Conservation (phyloP, 2,329 filamentous ascomycete genomes). For the Ceratocystiopsis sp. region DNA sequence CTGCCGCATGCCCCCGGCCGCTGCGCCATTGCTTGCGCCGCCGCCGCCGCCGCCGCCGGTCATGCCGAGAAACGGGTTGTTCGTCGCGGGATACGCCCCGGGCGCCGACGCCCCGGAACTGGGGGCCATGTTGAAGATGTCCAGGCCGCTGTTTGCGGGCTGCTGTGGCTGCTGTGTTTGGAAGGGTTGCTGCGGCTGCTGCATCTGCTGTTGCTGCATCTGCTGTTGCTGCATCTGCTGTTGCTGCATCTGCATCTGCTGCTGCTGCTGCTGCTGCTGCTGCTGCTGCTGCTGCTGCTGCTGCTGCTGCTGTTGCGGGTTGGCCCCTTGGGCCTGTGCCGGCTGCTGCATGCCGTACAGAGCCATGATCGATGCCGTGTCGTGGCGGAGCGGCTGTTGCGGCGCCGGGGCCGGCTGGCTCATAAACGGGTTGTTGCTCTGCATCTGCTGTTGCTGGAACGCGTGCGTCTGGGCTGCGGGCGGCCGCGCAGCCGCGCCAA, state of each 20-base stretch:
- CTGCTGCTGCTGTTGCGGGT: slow-evolving; percentile 9
- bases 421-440: slow-evolving; percentile 17
- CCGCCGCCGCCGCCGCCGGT: not conserved
- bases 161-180: not conserved
- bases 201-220: not conserved
- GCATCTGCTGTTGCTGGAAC: slow-evolving; percentile 8
- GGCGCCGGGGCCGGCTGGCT: slow-evolving; percentile 16
- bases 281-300: slow-evolving; percentile 10
- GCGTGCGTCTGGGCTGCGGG: not conserved
- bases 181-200: not conserved
- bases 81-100: slow-evolving; percentile 15
- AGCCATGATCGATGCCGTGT: slow-evolving; percentile 61
- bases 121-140: not conserved
- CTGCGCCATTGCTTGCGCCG: no score
- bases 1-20: slow-evolving; percentile 2
- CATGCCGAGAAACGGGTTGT: slow-evolving; percentile 39
- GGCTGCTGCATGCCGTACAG: slow-evolving; percentile 47
- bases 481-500: not conserved
- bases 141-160: not conserved
- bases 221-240: not conserved
- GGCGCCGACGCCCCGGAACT: not conserved
- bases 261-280: slow-evolving; percentile 7
- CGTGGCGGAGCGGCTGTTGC: slow-evolving; percentile 30
- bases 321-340: slow-evolving; percentile 7
- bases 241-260: not conserved